These are phyloP conservation scores for Phialophora tarda DNA, from an alignment of 2,329 filamentous ascomycete species.

Conservation along the genomic window DNA sequence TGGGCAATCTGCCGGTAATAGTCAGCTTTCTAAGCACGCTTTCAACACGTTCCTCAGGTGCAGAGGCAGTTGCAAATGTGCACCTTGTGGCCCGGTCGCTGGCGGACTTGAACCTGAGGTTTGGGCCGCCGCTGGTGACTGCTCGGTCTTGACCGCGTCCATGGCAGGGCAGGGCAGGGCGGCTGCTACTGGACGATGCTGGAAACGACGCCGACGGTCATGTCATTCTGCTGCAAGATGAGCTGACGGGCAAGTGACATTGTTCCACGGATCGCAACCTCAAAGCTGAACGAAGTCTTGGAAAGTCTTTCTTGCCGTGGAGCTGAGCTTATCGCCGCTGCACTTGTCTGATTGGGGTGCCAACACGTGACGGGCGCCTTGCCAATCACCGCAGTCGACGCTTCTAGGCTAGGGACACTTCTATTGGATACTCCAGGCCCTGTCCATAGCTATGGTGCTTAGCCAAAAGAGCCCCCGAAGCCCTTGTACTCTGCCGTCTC, in stretches of 20 bases:
- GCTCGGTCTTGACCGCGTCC: slow-evolving; percentile 8
- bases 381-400: not conserved
- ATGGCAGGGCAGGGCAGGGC: slow-evolving; percentile 13
- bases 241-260: not conserved
- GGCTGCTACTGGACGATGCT: not conserved
- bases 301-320: slow-evolving; percentile 4
- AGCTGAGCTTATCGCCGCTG: slow-evolving; percentile 19
- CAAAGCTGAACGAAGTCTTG: slow-evolving; percentile 4
- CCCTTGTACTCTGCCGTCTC: not conserved
- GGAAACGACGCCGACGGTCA: not conserved
- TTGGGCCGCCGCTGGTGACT: slow-evolving; percentile 4
- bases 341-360: slow-evolving; percentile 3
- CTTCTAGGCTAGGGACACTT: not conserved
- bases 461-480: not conserved
- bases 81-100: slow-evolving; percentile 30
- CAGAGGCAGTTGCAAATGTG: slow-evolving; percentile 18
- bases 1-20: slow-evolving; percentile 23
- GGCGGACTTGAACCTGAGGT: slow-evolving; percentile 15
- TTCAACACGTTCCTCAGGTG: not conserved
- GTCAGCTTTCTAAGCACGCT: slow-evolving; percentile 17
- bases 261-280: not conserved
- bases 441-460: not conserved
- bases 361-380: not conserved
- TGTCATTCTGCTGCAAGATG: slow-evolving; percentile 1
- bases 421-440: no score